Evolutionary conservation across 345 rosid species (phyloP), one percentile per base, ranked within the genome.

Genomic region (Dipteronia dyeriana): DNA sequence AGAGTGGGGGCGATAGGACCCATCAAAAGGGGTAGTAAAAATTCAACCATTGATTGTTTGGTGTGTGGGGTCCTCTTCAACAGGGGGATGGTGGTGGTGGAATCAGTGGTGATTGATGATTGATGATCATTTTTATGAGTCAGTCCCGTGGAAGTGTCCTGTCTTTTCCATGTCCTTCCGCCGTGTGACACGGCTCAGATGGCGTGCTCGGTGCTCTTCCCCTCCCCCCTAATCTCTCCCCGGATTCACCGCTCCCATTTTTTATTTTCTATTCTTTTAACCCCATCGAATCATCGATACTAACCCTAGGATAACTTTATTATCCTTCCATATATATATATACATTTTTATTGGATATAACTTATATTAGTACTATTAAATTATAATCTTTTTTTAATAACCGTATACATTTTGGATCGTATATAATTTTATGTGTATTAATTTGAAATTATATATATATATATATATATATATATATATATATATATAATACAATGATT

Each of bases 151-250:
- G 13, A 64, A 64, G 9, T 23, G 83, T 72, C 78, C 7, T 68
- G 66, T 78, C 78, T 59, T 59, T 19, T 59, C 63, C 19, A 20
- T 79, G 79, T 75, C 74, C 9, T 67, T 2, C 3, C 70, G 8
- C 77, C 84, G 65, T 20, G 79, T 82, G 70, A 80, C 82, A 76
- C 70, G 82, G 72, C 76, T 78, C 43, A 51, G 31, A 74, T 71
- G 63, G 76, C 83, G 80, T 75, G 79, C 81, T 56, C 34, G 38
- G 38, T 34, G 5, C 38, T 34, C 38, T 6, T 34, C 38, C 38
- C 4, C 78, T 26, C 74, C 3, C 59, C 72, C 60, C 0, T 7
- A 10, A 61, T 66, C n/a, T 20, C 38, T 59, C 7, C 9, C 83
- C 84, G 64, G 29, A 78, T 71, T 75, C 29, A 73, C 31, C 59